A percentile compares a stretch with the other conserved stretches of the same genome.
Conservation (phyloP, 805 yeast species). For the Wickerhamomyces silvicola region DNA sequence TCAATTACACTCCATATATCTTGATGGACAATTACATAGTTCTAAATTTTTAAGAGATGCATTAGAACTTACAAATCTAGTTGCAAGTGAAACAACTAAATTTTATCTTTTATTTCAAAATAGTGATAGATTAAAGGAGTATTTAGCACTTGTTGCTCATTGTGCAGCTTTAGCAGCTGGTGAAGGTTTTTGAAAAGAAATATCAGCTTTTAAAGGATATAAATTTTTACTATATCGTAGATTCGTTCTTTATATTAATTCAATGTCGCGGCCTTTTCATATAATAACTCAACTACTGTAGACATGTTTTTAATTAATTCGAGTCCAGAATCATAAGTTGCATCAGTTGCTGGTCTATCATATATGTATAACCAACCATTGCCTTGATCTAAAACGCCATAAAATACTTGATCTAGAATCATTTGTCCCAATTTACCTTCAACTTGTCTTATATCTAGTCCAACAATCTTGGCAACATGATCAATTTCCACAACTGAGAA, state of each 20-base stretch:
- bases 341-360: slow-evolving; percentile 83
- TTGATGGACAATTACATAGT: slow-evolving; percentile 31
- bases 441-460: slow-evolving; percentile 78
- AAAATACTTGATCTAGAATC: slow-evolving; percentile 93
- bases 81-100: slow-evolving; percentile 61
- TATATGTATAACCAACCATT: slow-evolving; percentile 94
- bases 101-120: slow-evolving; percentile 55
- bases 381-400: slow-evolving; percentile 96
- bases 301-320: slow-evolving; percentile 85
- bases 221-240: no score
- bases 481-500: slow-evolving; percentile 92
- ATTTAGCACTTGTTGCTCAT: slow-evolving; percentile 45
- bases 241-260: slow-evolving; percentile 47
- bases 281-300: slow-evolving; percentile 79
- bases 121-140: slow-evolving; percentile 51
- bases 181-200: slow-evolving; percentile 20
- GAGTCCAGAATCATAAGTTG: slow-evolving; percentile 80
- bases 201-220: background rate
- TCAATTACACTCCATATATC: slow-evolving; percentile 53
- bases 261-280: slow-evolving; percentile 86
- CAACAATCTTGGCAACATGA: slow-evolving; percentile 82
- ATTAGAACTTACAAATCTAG: slow-evolving; percentile 48
- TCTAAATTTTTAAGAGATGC: slow-evolving; percentile 47
- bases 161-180: slow-evolving; percentile 52
- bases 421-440: slow-evolving; percentile 94